These are phyloP conservation scores for Antitrichia curtipendula DNA, from an alignment of 225 moss, liverwort and hornwort species.

Conservation along the genomic window DNA sequence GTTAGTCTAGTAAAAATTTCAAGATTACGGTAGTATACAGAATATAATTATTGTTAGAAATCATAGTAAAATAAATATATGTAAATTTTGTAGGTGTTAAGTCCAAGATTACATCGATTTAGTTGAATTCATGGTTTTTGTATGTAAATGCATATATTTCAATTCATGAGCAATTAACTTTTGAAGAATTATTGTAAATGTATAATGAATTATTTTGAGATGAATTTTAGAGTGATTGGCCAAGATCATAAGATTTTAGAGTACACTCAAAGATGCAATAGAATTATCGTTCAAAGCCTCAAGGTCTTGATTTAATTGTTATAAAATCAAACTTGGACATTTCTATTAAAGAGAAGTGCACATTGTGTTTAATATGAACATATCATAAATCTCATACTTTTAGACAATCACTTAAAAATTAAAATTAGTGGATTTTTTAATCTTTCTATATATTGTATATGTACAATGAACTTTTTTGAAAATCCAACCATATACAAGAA, in stretches of 20 bases:
- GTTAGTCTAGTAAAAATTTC: not conserved
- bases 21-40: not conserved
- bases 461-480: fast-evolving
- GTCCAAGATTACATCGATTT: not conserved
- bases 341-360: not conserved
- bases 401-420: too few species aligned
- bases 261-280: not conserved
- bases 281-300: fast-evolving
- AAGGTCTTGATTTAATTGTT: not conserved
- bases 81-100: not conserved
- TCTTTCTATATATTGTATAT: fast-evolving
- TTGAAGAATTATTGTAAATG: too few species aligned
- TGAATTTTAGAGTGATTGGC: not conserved
- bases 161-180: not conserved
- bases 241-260: not conserved
- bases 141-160: not conserved
- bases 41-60: not conserved
- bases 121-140: not conserved
- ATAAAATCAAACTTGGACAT: not conserved
- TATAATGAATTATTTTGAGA: not conserved
- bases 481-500: fast-evolving
- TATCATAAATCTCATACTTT: too few species aligned
- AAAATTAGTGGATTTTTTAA: fast-evolving
- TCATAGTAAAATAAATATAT: not conserved
- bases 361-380: too few species aligned